Conservation (phyloP, 75 land plant genomes). For the Cupressus sempervirens region DNA sequence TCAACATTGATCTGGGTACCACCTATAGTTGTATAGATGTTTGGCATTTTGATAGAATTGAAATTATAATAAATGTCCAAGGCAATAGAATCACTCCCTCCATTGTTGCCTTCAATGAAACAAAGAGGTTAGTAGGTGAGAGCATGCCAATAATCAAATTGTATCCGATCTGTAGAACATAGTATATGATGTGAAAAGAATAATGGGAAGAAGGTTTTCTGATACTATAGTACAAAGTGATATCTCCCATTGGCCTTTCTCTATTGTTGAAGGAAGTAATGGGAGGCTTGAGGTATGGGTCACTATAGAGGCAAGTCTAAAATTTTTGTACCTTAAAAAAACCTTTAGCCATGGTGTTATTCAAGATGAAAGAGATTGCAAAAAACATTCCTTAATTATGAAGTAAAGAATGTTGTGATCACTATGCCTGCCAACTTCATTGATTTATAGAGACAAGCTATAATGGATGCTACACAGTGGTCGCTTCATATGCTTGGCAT, state of each 20-base stretch:
- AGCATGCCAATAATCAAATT: too few species aligned
- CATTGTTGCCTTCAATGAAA: too few species aligned
- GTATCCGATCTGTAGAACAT: too few species aligned
- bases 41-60: too few species aligned
- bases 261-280: neutral
- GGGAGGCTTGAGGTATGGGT: neutral
- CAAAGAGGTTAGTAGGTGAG: too few species aligned
- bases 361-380: slow-evolving; percentile 8
- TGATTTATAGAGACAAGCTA: slow-evolving; percentile 14
- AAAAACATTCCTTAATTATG: slow-evolving; percentile 27
- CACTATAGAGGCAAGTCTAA: slow-evolving; percentile 1
- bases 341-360: neutral
- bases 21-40: too few species aligned
- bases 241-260: neutral
- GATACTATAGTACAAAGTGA: slow-evolving; percentile 1
- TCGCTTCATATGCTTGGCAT: too few species aligned
- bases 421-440: slow-evolving; percentile 21
- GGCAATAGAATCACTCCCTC: too few species aligned
- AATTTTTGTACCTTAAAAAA: slow-evolving; percentile 27
- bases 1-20: too few species aligned
- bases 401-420: slow-evolving; percentile 13
- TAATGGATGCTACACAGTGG: slow-evolving; percentile 33
- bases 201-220: neutral
- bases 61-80: too few species aligned
- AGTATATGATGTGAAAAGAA: too few species aligned